phyloP scores from a whole-genome alignment of 2,329 filamentous ascomycete species.

The Colletotrichum orbiculare region DNA sequence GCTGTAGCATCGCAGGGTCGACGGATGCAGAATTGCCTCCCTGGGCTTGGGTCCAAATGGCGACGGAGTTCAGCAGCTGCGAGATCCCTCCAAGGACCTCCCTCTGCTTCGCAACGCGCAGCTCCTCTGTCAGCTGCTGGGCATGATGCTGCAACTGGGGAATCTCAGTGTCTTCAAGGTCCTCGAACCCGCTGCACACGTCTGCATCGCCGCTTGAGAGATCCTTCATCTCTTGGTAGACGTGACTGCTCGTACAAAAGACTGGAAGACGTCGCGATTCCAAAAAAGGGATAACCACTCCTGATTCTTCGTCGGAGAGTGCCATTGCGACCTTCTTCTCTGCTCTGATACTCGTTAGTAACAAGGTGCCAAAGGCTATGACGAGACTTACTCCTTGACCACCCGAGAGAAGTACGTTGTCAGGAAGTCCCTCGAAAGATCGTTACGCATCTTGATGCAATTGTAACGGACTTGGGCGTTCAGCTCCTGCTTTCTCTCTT shows the following conservation, averaged over 20 bases:
- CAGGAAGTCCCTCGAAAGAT: too few relatives aligned
- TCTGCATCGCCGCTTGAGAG: slow-evolving; percentile 36
- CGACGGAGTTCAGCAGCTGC: slow-evolving; percentile 8
- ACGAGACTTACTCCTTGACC: not conserved
- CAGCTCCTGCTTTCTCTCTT: too few relatives aligned
- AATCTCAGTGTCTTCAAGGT: slow-evolving; percentile 66
- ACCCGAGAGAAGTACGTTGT: too few relatives aligned
- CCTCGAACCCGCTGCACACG: slow-evolving; percentile 62
- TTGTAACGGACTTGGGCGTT: too few relatives aligned
- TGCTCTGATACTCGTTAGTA: too few relatives aligned
- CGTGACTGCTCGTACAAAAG: slow-evolving; percentile 73
- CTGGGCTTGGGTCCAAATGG: slow-evolving; percentile 9
- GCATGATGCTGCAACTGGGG: slow-evolving; percentile 67
- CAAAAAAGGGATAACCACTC: too few relatives aligned
- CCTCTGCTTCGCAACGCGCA: slow-evolving; percentile 9
- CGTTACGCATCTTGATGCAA: too few relatives aligned
- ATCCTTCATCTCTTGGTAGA: slow-evolving; percentile 72
- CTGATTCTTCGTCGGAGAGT: not conserved
- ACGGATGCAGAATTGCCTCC: not conserved
- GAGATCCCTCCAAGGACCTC: slow-evolving; percentile 10
- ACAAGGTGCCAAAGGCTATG: too few relatives aligned
- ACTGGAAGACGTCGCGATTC: slow-evolving; percentile 68
- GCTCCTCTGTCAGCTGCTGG: slow-evolving; percentile 17
- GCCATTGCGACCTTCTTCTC: not conserved
- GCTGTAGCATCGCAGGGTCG: not conserved